These are phyloP conservation scores for Cenchrus americanus DNA, from an alignment of 176 grass and related monocot species.

Conservation along the genomic window DNA sequence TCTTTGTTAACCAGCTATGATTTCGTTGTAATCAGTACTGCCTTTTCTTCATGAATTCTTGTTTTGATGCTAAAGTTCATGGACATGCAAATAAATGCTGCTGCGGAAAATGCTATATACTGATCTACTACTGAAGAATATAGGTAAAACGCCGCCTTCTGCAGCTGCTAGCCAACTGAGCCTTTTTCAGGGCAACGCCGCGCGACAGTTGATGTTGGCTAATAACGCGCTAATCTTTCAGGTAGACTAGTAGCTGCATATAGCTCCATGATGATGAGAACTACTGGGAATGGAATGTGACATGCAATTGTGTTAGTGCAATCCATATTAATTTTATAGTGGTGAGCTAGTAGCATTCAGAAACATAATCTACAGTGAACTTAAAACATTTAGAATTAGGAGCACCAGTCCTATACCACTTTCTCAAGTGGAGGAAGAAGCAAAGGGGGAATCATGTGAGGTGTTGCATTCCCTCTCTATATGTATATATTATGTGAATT, in stretches of 20 bases:
- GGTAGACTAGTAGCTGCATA: constrained; percentile 40
- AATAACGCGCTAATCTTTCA: constrained; percentile 42
- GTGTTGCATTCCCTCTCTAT: constrained; percentile 53
- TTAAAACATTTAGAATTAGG: constrained; percentile 42
- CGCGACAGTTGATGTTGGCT: constrained; percentile 57
- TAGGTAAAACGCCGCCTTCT: constrained; percentile 50
- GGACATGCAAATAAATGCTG: constrained; percentile 35
- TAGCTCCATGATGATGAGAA: constrained; percentile 55
- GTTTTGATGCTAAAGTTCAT: constrained; percentile 28
- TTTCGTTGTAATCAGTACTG: constrained; percentile 61
- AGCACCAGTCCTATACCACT: constrained; percentile 45
- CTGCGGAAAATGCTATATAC: constrained; percentile 35
- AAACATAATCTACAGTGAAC: constrained; percentile 39
- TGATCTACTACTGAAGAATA: constrained; percentile 35
- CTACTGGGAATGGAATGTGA: constrained; percentile 25
- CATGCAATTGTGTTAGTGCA: constrained; percentile 35
- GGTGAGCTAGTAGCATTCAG: constrained; percentile 33
- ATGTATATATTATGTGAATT: constrained; percentile 33
- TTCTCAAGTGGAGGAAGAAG: constrained; percentile 55
- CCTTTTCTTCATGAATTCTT: constrained; percentile 39
- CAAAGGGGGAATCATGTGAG: constrained; percentile 77
- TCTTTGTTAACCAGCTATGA: constrained; percentile 53
- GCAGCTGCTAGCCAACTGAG: constrained; percentile 34
- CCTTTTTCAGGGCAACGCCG: constrained; percentile 48
- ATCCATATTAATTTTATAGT: constrained; percentile 29